Evolutionary conservation across 139 green algal genomes (phyloP).

Genomic region (Zygnema cylindricum): DNA sequence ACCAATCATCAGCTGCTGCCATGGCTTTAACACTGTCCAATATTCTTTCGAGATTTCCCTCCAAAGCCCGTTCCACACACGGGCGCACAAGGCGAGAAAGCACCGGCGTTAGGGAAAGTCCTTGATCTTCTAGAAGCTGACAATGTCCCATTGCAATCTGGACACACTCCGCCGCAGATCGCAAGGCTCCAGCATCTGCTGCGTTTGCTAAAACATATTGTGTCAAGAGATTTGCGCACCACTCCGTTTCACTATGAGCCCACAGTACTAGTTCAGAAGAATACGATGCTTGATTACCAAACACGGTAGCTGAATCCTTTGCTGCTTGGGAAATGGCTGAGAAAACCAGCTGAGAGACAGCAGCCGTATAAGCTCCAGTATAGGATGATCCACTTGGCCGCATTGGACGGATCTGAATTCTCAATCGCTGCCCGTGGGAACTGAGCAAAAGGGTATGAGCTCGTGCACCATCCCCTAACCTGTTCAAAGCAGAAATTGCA

Average conservation of each 20-base stretch:
- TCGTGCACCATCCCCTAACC: slow-evolving; percentile 51
- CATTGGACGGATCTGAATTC: slow-evolving; percentile 19
- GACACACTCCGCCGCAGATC: slow-evolving; percentile 57
- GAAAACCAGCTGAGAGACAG: slow-evolving; percentile 55
- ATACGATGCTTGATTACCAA: slow-evolving; percentile 43
- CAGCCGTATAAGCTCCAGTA: slow-evolving; percentile 51
- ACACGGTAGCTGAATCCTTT: slow-evolving; percentile 48
- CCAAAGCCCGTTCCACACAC: slow-evolving; percentile 55
- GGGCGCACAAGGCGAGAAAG: slow-evolving; percentile 43
- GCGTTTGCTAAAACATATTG: slow-evolving; percentile 45
- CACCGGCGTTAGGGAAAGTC: slow-evolving; percentile 46
- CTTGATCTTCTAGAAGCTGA: slow-evolving; percentile 44
- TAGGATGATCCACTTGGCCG: slow-evolving; percentile 54
- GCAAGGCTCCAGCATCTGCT: slow-evolving; percentile 46
- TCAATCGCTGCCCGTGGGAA: slow-evolving; percentile 46
- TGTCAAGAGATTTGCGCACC: slow-evolving; percentile 43
- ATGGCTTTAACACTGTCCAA: slow-evolving; percentile 52
- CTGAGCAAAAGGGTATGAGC: slow-evolving; percentile 58
- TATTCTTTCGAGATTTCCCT: slow-evolving; percentile 52
- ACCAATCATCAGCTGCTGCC: slow-evolving; percentile 53
- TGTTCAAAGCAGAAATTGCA: slow-evolving; percentile 43
- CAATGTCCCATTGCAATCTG: slow-evolving; percentile 61
- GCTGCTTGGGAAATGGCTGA: slow-evolving; percentile 53
- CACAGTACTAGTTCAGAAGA: slow-evolving; percentile 59
- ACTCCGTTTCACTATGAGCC: slow-evolving; percentile 54